Conservation (phyloP, 1,139 yeast genomes). For the Suhomyces yuchorum region DNA sequence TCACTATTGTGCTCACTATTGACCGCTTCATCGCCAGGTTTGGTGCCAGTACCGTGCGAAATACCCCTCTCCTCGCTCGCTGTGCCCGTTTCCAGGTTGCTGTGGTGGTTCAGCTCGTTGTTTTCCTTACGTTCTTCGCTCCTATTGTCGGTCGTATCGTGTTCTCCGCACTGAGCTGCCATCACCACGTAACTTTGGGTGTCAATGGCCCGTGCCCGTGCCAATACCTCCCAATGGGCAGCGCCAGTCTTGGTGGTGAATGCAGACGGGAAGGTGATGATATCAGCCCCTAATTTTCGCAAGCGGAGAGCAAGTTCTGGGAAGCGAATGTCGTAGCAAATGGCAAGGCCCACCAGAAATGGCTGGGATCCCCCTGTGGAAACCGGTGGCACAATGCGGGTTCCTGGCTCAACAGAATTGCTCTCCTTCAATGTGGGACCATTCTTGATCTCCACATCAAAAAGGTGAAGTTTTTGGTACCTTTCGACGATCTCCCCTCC, state of each 20-base stretch:
- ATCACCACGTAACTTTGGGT: constrained; percentile 83
- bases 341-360: constrained; percentile 71
- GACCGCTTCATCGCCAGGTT: neutral
- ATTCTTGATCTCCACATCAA: constrained; percentile 80
- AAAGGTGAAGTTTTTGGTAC: constrained; percentile 85
- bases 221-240: constrained; percentile 86
- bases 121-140: constrained; percentile 12
- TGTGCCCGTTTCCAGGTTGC: neutral
- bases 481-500: constrained; percentile 63
- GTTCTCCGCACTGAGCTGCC: constrained; percentile 91
- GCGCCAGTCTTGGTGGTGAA: constrained; percentile 89
- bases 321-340: constrained; percentile 87
- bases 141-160: constrained; percentile 45
- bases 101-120: neutral
- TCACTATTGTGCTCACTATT: neutral
- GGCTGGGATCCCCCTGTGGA: constrained; percentile 38
- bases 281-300: constrained; percentile 72
- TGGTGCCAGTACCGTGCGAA: neutral
- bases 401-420: constrained; percentile 81
- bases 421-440: constrained; percentile 79
- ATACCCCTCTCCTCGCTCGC: constrained; percentile 15
- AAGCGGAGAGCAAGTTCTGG: constrained; percentile 76
- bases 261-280: constrained; percentile 85
- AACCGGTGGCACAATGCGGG: constrained; percentile 55
- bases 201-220: constrained; percentile 82